Evolutionary conservation across 768 basidiomycete species (phyloP).

Genomic region (Xerocomus brunneocitrinus): DNA sequence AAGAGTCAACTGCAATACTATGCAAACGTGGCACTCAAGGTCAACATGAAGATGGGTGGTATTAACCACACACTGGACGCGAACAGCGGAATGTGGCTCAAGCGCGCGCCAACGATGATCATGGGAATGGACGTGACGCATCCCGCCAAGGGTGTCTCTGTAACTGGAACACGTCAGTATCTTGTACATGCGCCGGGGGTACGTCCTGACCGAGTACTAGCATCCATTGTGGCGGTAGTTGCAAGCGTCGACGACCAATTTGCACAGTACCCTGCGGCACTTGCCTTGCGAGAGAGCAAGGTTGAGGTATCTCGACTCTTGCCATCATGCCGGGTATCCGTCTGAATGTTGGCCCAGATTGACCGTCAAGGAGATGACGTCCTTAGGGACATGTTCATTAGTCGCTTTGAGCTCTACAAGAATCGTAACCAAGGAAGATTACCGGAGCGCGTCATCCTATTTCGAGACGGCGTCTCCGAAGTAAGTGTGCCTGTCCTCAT

Average conservation of each 20-base stretch:
- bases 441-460: conserved; percentile 44
- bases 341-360: conserved; percentile 3
- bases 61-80: conserved; percentile 46
- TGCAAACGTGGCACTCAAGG: conserved; percentile 52
- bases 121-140: conserved; percentile 70
- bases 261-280: conserved; percentile 46
- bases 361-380: conserved; percentile 28
- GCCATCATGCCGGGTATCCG: background rate
- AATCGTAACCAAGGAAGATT: conserved; percentile 31
- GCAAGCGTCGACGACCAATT: conserved; percentile 44
- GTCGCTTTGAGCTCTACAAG: conserved; percentile 39
- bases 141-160: conserved; percentile 57
- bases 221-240: conserved; percentile 52
- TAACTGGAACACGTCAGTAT: conserved; percentile 39
- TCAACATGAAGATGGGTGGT: conserved; percentile 55
- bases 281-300: conserved; percentile 48
- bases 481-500: conserved; percentile 32
- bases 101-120: conserved; percentile 44
- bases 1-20: conserved; percentile 53
- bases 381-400: conserved; percentile 44
- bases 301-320: conserved; percentile 51
- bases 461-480: conserved; percentile 76
- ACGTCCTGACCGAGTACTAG: conserved; percentile 10
- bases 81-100: conserved; percentile 37
- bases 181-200: background rate